Percentiles rank a stretch among this genome's conserved stretches.
These are phyloP conservation scores for Leptographium procerum DNA, from an alignment of 2,329 filamentous ascomycete species.

Conservation along the genomic window DNA sequence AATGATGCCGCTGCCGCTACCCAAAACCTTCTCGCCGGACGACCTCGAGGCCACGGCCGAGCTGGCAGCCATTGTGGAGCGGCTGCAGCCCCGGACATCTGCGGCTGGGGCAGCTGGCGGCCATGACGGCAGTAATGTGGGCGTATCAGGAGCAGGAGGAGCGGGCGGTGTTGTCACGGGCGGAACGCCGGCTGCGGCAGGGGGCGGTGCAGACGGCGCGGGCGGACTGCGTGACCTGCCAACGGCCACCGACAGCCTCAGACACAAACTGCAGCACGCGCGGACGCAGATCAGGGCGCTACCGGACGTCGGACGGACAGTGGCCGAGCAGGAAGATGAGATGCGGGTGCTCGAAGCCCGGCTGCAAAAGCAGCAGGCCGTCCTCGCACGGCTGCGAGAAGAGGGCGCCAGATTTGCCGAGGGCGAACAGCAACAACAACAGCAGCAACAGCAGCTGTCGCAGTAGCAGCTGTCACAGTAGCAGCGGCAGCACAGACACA, in stretches of 20 bases:
- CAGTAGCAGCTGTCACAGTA: too few species aligned
- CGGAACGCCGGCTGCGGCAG: constrained; percentile 21
- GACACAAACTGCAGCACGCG: constrained; percentile 74
- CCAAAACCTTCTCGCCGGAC: constrained; percentile 63
- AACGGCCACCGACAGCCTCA: constrained; percentile 64
- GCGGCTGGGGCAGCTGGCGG: constrained; percentile 15
- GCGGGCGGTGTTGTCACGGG: constrained; percentile 6
- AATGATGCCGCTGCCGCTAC: constrained; percentile 35
- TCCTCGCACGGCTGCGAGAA: constrained; percentile 43
- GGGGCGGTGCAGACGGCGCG: constrained; percentile 10
- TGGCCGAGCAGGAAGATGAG: constrained; percentile 61
- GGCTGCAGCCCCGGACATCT: constrained; percentile 43
- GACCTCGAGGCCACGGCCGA: constrained; percentile 78
- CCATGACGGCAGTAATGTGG: background rate
- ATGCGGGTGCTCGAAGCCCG: constrained; percentile 53
- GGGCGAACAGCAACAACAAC: constrained; percentile 19
- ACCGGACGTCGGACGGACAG: constrained; percentile 56
- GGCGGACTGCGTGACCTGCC: constrained; percentile 62
- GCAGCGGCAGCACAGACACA: too few species aligned
- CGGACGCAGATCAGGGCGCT: constrained; percentile 52
- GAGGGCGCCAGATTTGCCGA: constrained; percentile 31
- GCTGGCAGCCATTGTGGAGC: constrained; percentile 65
- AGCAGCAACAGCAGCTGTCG: background rate
- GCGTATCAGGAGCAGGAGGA: too few species aligned
- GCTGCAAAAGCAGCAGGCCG: constrained; percentile 49